Conservation (phyloP, 2,329 filamentous ascomycete genomes). For the Spiromastix sp. region DNA sequence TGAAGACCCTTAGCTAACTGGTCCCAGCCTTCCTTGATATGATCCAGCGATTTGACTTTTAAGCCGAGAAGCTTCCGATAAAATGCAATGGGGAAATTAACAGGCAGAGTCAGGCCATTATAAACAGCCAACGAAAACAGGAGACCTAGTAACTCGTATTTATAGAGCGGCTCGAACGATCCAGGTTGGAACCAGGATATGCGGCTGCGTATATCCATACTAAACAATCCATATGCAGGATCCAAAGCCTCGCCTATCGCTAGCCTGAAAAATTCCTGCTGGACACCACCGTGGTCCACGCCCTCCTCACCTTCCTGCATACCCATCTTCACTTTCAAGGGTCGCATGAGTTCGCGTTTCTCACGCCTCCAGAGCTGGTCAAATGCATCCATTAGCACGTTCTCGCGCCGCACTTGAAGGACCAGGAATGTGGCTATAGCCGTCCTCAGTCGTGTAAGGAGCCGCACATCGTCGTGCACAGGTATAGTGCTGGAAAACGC, state of each 20-base stretch:
- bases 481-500: conserved; percentile 30
- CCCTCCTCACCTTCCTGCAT: conserved; percentile 77
- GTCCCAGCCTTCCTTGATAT: conserved; percentile 83
- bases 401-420: conserved; percentile 55
- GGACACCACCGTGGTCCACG: conserved; percentile 86
- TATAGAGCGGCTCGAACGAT: conserved; percentile 73
- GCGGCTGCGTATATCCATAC: conserved; percentile 61
- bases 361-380: conserved; percentile 86
- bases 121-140: conserved; percentile 85
- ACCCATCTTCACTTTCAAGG: conserved; percentile 79
- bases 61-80: conserved; percentile 70
- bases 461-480: conserved; percentile 47
- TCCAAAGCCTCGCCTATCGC: conserved; percentile 70
- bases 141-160: conserved; percentile 79
- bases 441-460: conserved; percentile 54
- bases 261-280: conserved; percentile 90
- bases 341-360: conserved; percentile 68
- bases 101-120: conserved; percentile 82
- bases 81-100: conserved; percentile 76
- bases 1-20: conserved; percentile 65
- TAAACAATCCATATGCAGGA: conserved; percentile 67
- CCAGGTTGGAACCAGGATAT: conserved; percentile 84
- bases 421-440: conserved; percentile 63
- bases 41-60: conserved; percentile 58
- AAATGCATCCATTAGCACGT: conserved; percentile 63